These are phyloP conservation scores for Licmophora abbreviata DNA, from an alignment of 108 stramenopile species.

Conservation along the genomic window DNA sequence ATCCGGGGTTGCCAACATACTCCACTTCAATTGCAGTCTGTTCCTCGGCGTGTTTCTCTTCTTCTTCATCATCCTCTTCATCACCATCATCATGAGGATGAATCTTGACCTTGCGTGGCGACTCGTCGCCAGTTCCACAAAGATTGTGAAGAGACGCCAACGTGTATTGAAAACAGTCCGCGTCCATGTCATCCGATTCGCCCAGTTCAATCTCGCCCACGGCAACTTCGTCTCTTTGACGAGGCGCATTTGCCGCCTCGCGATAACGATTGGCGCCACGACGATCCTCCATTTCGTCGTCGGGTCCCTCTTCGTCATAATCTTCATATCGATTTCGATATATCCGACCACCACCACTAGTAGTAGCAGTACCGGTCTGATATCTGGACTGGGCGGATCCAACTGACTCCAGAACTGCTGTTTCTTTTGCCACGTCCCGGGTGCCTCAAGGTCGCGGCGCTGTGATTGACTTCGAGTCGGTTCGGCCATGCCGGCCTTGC, in stretches of 20 bases:
- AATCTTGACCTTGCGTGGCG: not conserved
- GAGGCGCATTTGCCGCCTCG: not conserved
- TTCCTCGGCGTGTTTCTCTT: conserved; percentile 25
- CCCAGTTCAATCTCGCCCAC: not conserved
- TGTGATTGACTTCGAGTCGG: not conserved
- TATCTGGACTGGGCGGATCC: not conserved
- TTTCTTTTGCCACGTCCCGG: too few species aligned
- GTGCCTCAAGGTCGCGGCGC: not conserved
- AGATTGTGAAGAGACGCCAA: conserved; percentile 6
- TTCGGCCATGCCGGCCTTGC: conserved; percentile 1
- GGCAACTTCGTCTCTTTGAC: not conserved
- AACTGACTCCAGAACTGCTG: conserved; percentile 5
- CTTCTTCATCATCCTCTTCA: conserved; percentile 14
- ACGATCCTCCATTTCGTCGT: conserved; percentile 6
- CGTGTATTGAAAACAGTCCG: not conserved
- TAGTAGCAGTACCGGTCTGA: not conserved
- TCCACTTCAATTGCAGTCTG: conserved; percentile 67
- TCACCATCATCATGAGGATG: conserved; percentile 1
- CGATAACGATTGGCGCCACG: conserved; percentile 1
- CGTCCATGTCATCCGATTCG: not conserved
- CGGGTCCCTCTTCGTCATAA: conserved; percentile 2
- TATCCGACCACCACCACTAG: not conserved
- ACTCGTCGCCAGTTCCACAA: conserved; percentile 4
- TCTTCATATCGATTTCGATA: too few species aligned
- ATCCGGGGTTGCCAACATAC: conserved; percentile 32